Percentiles rank a stretch among this genome's conserved stretches.
phyloP scores from a whole-genome alignment of 1,139 yeast genomes.

The Groenewaldozyma auringiensis region DNA sequence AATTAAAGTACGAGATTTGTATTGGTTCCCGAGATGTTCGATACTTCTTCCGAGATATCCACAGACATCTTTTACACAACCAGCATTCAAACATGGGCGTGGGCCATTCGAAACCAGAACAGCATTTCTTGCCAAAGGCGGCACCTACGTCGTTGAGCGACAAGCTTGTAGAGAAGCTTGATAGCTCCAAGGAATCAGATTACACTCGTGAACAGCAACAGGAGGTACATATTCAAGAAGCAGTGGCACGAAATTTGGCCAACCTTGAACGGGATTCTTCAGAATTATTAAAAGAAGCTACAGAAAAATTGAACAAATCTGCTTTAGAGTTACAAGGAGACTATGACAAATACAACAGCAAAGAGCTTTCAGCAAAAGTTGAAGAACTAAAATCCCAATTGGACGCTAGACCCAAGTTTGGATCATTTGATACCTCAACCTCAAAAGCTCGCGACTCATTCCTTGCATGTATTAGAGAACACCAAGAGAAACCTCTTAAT shows the following conservation, averaged over 20 bases:
- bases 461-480: constrained; percentile 56
- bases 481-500: constrained; percentile 68
- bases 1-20: too few species aligned
- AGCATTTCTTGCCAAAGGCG: constrained; percentile 38
- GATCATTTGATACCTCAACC: constrained; percentile 34
- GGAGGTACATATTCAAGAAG: constrained; percentile 68
- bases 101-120: constrained; percentile 14
- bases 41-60: too few species aligned
- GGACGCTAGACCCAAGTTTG: constrained; percentile 30
- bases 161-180: constrained; percentile 61
- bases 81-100: constrained; percentile 14
- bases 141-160: constrained; percentile 73
- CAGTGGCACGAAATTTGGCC: constrained; percentile 60
- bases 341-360: constrained; percentile 26
- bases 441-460: constrained; percentile 49
- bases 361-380: constrained; percentile 33
- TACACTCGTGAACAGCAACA: constrained; percentile 74
- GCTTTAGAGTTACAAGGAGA: constrained; percentile 23
- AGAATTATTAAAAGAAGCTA: constrained; percentile 44
- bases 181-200: constrained; percentile 65
- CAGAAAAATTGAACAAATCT: constrained; percentile 11
- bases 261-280: constrained; percentile 55
- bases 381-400: constrained; percentile 38
- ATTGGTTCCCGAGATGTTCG: too few species aligned
- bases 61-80: too few species aligned